Evolutionary conservation across 78 protist genomes (phyloP).

Genomic region (Dictyostelium brefeldianum): DNA sequence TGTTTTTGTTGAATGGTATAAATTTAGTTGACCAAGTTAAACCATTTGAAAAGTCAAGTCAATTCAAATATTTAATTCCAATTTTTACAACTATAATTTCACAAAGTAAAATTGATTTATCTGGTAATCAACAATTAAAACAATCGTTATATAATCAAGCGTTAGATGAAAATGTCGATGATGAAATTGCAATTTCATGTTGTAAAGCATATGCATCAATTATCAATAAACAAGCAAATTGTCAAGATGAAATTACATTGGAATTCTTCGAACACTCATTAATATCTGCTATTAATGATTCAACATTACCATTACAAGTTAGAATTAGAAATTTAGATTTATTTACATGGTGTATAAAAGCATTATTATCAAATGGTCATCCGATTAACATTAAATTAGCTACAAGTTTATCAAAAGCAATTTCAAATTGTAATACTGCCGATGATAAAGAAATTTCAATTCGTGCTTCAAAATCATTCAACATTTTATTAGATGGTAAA

Average conservation of each 20-base stretch:
- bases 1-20: slow-evolving; percentile 32
- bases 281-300: not conserved
- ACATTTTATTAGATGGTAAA: slow-evolving; percentile 3
- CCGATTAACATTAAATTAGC: slow-evolving; percentile 18
- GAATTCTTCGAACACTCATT: not conserved
- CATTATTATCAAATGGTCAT: slow-evolving; percentile 45
- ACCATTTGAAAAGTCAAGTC: slow-evolving; percentile 8
- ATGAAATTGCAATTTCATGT: slow-evolving; percentile 35
- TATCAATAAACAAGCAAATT: slow-evolving; percentile 21
- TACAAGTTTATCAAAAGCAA: not conserved
- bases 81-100: slow-evolving; percentile 32
- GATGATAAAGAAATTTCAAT: slow-evolving; percentile 11
- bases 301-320: not conserved
- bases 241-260: not conserved
- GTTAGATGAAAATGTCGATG: not conserved
- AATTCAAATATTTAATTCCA: slow-evolving; percentile 34
- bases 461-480: slow-evolving; percentile 44
- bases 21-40: not conserved
- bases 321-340: not conserved
- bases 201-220: slow-evolving; percentile 18
- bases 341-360: slow-evolving; percentile 47
- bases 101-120: slow-evolving; percentile 47
- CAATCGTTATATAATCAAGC: not conserved
- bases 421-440: not conserved
- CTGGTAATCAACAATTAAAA: not conserved